phyloP scores from a whole-genome alignment of 2,329 filamentous ascomycete species.

The Botrytis deweyae region DNA sequence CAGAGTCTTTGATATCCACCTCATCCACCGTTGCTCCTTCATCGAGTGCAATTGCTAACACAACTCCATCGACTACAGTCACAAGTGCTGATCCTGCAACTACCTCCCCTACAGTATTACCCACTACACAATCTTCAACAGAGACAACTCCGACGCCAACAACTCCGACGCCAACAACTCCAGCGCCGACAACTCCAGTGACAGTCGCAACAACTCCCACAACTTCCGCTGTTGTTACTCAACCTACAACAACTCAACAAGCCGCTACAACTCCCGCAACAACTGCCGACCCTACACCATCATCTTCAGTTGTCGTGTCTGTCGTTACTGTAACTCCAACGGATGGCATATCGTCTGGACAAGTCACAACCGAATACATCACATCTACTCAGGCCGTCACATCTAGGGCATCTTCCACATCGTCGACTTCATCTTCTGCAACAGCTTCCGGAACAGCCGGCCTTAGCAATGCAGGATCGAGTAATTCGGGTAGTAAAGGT shows the following conservation, averaged over 20 bases:
- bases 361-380: slow-evolving; percentile 26
- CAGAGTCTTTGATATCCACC: slow-evolving; percentile 7
- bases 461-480: slow-evolving; percentile 13
- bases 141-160: slow-evolving; percentile 22
- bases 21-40: slow-evolving; percentile 11
- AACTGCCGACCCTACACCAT: slow-evolving; percentile 25
- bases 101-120: not conserved
- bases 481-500: not conserved
- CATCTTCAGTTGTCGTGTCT: slow-evolving; percentile 26
- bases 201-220: slow-evolving; percentile 19
- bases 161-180: slow-evolving; percentile 17
- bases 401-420: slow-evolving; percentile 20
- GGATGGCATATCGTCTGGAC: slow-evolving; percentile 7
- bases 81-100: slow-evolving; percentile 21
- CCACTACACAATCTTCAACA: slow-evolving; percentile 22
- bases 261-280: slow-evolving; percentile 32
- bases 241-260: slow-evolving; percentile 14
- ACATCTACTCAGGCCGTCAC: slow-evolving; percentile 23
- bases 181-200: slow-evolving; percentile 25
- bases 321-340: slow-evolving; percentile 16
- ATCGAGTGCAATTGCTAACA: slow-evolving; percentile 36
- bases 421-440: slow-evolving; percentile 30
- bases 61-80: slow-evolving; percentile 31
- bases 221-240: slow-evolving; percentile 20
- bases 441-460: slow-evolving; percentile 31